Base-by-base conservation (phyloP, 1,139 yeast species). In the Ogataea hybrid region DNA sequence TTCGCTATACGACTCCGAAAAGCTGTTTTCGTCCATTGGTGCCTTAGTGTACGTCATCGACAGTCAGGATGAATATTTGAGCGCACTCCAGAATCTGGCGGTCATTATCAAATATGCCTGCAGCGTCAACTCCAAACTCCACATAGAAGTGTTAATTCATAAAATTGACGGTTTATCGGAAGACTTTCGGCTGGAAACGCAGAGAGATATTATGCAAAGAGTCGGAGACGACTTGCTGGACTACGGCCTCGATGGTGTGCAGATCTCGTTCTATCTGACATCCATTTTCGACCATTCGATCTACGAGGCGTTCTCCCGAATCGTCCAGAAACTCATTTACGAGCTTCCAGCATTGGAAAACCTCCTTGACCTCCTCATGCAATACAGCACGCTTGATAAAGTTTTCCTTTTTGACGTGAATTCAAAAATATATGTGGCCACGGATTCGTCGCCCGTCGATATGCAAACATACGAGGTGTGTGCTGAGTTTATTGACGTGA, bases 391-490 rank as follows among this genome's bases (percentile, higher is more conserved):
- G 28, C 84, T 92, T 51, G 98, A 92, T 54, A 92, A 92, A 65
- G 94, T 94, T 28, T 92, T 90, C 56, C 64, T 92, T 46, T 90
- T 94, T 58, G 98, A 92, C 60, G 81, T 90, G 28, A 86, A 86
- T 58, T 84, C 96, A n/a, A 92, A 92, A 63, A 86, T 92, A 23
- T 92, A 92, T 61, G 90, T 92, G 35, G 97, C 97, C 3, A 92
- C 97, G 0, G 98, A 92, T 62, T 85, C 96, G 0, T 81, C 92
- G 2, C 97, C 97, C 0, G 96, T 90, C 25, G 97, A 92, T 64
- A 86, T 89, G 23, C 96, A 89, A 57, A 86, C 95, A 0, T 92
- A 92, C 61, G 97, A 92, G 62, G 95, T 90, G 2, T 92, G 98
- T 64, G 95, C 97, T 1, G 98, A 92, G 58, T 92, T 90, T 58